Evolutionary conservation across 2,329 filamentous ascomycete genomes (phyloP).

Genomic region (Davidsoniella neocaledoniae): DNA sequence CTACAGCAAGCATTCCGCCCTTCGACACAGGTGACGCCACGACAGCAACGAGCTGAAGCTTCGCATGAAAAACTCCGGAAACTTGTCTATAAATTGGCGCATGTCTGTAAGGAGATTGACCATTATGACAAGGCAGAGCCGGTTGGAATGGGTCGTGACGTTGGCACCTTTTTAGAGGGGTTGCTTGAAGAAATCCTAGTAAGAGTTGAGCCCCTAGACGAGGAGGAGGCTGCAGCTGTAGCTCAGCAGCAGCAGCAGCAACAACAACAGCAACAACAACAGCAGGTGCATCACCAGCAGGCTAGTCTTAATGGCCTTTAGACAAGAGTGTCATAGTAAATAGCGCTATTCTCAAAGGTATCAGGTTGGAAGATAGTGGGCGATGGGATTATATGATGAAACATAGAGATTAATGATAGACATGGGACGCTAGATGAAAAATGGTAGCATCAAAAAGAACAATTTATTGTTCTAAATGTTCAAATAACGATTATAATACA

Average conservation of each 20-base stretch:
- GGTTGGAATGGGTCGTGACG: slow-evolving; percentile 85
- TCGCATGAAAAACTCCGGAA: slow-evolving; percentile 70
- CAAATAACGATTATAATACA: too few species aligned
- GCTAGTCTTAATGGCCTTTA: slow-evolving; percentile 3
- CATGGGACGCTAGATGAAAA: neutral
- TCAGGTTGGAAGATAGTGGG: neutral
- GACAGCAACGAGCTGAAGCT: slow-evolving; percentile 49
- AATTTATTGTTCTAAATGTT: too few species aligned
- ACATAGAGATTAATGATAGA: neutral
- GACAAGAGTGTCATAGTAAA: neutral
- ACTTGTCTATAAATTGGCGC: slow-evolving; percentile 66
- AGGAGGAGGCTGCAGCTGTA: slow-evolving; percentile 30
- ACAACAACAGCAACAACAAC: neutral
- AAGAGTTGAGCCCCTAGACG: slow-evolving; percentile 73
- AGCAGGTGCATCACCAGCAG: slow-evolving; percentile 1
- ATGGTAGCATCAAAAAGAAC: too few species aligned
- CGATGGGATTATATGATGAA: neutral
- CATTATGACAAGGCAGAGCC: slow-evolving; percentile 70
- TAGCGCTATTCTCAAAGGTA: neutral
- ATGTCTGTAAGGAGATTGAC: slow-evolving; percentile 80
- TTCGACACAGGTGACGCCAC: slow-evolving; percentile 32
- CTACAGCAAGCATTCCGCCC: slow-evolving; percentile 35
- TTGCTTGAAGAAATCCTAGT: slow-evolving; percentile 82
- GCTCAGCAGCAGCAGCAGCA: neutral
- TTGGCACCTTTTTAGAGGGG: slow-evolving; percentile 77